Base-by-base conservation (phyloP, 1,284 basidiomycete species). In the Trichosporon faecale region DNA sequence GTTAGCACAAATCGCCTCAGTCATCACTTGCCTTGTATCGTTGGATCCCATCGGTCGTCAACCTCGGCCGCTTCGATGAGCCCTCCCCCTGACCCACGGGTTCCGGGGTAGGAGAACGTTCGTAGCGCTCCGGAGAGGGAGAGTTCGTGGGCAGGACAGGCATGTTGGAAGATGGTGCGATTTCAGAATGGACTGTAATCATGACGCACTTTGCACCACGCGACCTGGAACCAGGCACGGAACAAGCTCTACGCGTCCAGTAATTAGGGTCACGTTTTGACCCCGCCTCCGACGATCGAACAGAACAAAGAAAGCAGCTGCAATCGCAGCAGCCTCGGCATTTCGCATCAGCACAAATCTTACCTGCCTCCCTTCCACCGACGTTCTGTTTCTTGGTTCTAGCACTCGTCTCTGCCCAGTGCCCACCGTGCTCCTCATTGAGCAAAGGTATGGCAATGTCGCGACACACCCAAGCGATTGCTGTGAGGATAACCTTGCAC, bases 21-120 rank as follows among this genome's bases (percentile, higher is more conserved):
- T 23, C n/a, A n/a, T 52, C 4, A 68, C 76, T 49, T 21, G 79
- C 78, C 69, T 78, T 74, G 21, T 72, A 67, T 27, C 73, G 68
- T 67, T 81, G 79, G 31, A 76, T 65, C 57, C 80, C 79, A 14
- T 68, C 35, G 3, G 75, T 70, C 3, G 76, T 78, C 33, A 79
- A 66, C 23, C 76, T 73, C 66, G 76, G 35, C 68, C 46, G 70
- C 65, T 77, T 76, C 14, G 66, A 64, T 0, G 70, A 67, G 0
- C 63, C 66, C 6, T 57, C 57, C 11, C 35, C 37, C n/a, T 37
- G 25, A 2, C 18, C 33, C 12, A 44, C 61, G 16, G 33, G 40
- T 0, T 69, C 68, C 0, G 72, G 72, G 3, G 71, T 68, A 0
- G 72, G 68, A 1, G 74, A 74, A 21, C 70, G 66, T 69, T 68